These are phyloP conservation scores for Discostella stelligeroides DNA, from an alignment of 108 stramenopile species.

Conservation along the genomic window DNA sequence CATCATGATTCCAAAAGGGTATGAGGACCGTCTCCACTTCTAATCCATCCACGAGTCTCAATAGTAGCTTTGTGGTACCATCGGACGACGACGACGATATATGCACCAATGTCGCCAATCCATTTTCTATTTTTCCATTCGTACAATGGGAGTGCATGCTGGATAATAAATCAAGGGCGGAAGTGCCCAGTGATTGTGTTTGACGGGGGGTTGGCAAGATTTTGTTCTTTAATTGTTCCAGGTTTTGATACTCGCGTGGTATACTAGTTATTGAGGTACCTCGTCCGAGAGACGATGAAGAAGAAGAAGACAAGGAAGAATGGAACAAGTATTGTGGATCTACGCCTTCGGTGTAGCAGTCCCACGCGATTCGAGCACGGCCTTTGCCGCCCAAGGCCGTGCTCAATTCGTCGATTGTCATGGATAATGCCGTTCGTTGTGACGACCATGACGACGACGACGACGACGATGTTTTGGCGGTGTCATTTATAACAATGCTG, in stretches of 20 bases:
- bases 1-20: constrained; percentile 28
- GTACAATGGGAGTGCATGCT: constrained; percentile 41
- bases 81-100: constrained; percentile 48
- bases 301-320: constrained; percentile 2
- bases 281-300: constrained; percentile 40
- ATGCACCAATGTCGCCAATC: constrained; percentile 64
- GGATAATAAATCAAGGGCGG: constrained; percentile 46
- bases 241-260: constrained; percentile 8
- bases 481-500: too few species aligned
- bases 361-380: constrained; percentile 68
- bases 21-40: constrained; percentile 48
- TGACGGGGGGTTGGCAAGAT: constrained; percentile 60
- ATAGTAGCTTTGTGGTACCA: constrained; percentile 57
- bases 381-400: constrained; percentile 61
- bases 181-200: constrained; percentile 53
- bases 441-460: not conserved
- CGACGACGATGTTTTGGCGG: not conserved
- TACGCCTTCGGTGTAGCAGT: constrained; percentile 71
- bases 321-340: constrained; percentile 56
- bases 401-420: constrained; percentile 66
- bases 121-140: constrained; percentile 63
- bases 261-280: not conserved
- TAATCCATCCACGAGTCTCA: constrained; percentile 35
- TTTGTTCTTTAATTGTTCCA: not conserved
- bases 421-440: constrained; percentile 55